Base-by-base conservation (phyloP, 169 alveolate genomes). In the Plasmodium berghei region DNA sequence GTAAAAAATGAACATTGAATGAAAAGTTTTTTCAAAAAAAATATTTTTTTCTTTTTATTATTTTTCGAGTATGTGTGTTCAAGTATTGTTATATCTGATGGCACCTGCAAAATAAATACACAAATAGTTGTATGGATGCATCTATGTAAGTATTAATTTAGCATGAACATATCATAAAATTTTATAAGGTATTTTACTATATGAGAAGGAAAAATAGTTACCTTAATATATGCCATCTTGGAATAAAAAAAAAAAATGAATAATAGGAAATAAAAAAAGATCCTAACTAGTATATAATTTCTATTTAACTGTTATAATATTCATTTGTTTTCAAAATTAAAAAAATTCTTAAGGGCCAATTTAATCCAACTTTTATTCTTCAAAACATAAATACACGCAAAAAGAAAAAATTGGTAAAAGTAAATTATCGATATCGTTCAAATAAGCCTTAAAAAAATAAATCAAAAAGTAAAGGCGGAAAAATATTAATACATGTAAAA, bases 11-110 rank as follows among this genome's bases (percentile, higher is more conserved):
- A 77, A 14, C 14, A 63, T 64, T 63, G 80, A 58, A 77, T 77
- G 28, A 77, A 77, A 54, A 77, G 48, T 62, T 48, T 77, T 46
- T 77, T 77, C 20, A 63, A 77, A 58, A 66, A 49, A 66, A 52
- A 64, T 22, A 77, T 49, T 54, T 62, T 63, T 54, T 46, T 77
- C 22, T 28, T 63, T 46, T 77, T 62, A 66, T 77, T 77, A 42
- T 77, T 77, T 54, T 20, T 77, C 16, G 89, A 58, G 80, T 64
- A 77, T 49, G 64, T 77, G 73, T 77, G 61, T 24, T 77, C 89
- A 6, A 77, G 63, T 22, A 77, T 52, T 77, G 89, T 45, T 5
- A 77, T 77, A 55, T 77, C 80, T 56, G 89, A 77, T 66, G 89
- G 89, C 2, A 52, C 89, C 89, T 77, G 20, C 24, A 22, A 72